A percentile compares a stretch with the other conserved stretches of the same genome.
These are phyloP conservation scores for Dictyostelium firmibasis DNA, from an alignment of 78 protist species.

Conservation along the genomic window DNA sequence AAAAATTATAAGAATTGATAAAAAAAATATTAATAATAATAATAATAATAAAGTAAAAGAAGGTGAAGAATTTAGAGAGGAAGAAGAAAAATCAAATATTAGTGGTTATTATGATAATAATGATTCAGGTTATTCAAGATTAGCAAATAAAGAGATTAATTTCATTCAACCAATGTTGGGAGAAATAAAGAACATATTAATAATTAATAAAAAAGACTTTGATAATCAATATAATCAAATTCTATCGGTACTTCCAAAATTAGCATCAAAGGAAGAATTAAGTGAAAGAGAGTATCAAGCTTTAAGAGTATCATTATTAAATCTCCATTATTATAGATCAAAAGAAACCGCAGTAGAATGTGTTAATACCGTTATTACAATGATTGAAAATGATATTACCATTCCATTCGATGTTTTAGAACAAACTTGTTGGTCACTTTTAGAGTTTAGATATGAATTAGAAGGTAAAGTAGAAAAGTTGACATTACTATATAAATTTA, in stretches of 20 bases:
- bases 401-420: not conserved
- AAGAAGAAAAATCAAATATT: not conserved
- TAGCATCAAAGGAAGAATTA: not conserved
- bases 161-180: not conserved
- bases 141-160: not conserved
- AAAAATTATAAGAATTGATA: not conserved
- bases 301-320: not conserved
- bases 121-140: not conserved
- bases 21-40: not conserved
- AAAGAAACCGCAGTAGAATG: not conserved
- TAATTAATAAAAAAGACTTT: not conserved
- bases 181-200: not conserved
- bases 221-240: not conserved
- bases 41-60: not conserved
- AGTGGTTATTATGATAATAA: not conserved
- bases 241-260: not conserved
- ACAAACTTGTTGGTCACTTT: not conserved
- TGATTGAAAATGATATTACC: not conserved
- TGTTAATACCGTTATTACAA: not conserved
- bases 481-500: not conserved
- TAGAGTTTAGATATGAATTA: not conserved
- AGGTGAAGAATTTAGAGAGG: not conserved
- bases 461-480: not conserved
- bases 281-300: not conserved
- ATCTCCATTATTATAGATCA: not conserved